A percentile compares a stretch with the other conserved stretches of the same genome.
These are phyloP conservation scores for Phoma sp. DNA, from an alignment of 2,329 filamentous ascomycete genomes.

Conservation along the genomic window DNA sequence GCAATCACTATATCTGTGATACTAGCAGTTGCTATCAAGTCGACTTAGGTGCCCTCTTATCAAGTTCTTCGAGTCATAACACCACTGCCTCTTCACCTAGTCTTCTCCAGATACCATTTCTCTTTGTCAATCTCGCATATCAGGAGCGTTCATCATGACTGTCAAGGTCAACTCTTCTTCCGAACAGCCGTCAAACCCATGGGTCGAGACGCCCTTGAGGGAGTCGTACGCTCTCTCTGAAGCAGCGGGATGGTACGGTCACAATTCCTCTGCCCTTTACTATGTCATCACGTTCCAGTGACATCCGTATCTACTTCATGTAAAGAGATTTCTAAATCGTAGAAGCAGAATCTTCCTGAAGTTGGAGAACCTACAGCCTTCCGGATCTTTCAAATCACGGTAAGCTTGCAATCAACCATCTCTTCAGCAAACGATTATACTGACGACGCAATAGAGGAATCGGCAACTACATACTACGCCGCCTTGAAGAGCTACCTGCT, in stretches of 20 bases:
- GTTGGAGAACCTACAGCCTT: slow-evolving; percentile 83
- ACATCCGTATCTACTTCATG: slow-evolving; percentile 7
- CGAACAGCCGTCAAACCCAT: slow-evolving; percentile 53
- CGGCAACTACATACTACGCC: slow-evolving; percentile 70
- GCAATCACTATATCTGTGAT: slow-evolving; percentile 4
- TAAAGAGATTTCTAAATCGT: slow-evolving; percentile 44
- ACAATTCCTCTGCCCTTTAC: slow-evolving; percentile 23
- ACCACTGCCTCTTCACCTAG: not conserved
- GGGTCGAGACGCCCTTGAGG: slow-evolving; percentile 75
- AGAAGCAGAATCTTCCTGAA: slow-evolving; percentile 79
- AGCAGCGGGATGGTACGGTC: slow-evolving; percentile 72
- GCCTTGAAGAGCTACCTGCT: slow-evolving; percentile 48
- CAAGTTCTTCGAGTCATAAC: not conserved
- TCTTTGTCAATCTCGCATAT: slow-evolving; percentile 6
- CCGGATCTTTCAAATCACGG: slow-evolving; percentile 82
- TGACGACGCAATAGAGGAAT: slow-evolving; percentile 58
- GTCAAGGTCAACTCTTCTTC: slow-evolving; percentile 30
- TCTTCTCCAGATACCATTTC: slow-evolving; percentile 9
- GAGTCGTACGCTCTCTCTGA: slow-evolving; percentile 71
- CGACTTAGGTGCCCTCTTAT: slow-evolving; percentile 9
- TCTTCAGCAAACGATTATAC: not conserved
- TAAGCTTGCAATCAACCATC: slow-evolving; percentile 24
- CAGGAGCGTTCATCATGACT: slow-evolving; percentile 28
- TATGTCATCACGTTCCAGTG: not conserved
- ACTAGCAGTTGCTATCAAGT: slow-evolving; percentile 6